Conservation (phyloP, 805 yeast genomes). For the Phaffomyces thermotolerans region DNA sequence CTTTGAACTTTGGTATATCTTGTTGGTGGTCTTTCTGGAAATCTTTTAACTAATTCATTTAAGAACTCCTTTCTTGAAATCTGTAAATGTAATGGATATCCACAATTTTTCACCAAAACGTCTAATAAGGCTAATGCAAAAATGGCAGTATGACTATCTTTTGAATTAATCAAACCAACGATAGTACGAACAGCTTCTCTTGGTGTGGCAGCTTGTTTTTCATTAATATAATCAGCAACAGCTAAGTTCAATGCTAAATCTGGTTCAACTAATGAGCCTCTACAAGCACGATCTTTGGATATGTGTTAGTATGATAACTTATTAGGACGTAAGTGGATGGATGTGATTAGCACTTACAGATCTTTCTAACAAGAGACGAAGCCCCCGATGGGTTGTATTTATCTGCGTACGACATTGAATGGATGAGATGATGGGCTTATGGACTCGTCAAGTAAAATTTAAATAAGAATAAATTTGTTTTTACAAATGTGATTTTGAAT, state of each 20-base stretch:
- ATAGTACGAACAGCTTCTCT: slow-evolving; percentile 87
- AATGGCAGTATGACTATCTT: slow-evolving; percentile 77
- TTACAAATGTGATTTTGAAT: too few species aligned
- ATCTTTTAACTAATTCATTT: slow-evolving; percentile 85
- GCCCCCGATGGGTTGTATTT: slow-evolving; percentile 17
- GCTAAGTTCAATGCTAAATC: slow-evolving; percentile 83
- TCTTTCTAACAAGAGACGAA: slow-evolving; percentile 34
- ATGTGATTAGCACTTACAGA: slow-evolving; percentile 21
- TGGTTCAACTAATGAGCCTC: slow-evolving; percentile 77
- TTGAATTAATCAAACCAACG: slow-evolving; percentile 72
- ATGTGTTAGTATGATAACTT: not conserved
- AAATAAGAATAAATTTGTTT: not conserved
- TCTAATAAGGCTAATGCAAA: slow-evolving; percentile 81
- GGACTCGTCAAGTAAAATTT: not conserved
- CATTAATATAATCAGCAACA: slow-evolving; percentile 88
- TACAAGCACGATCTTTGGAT: slow-evolving; percentile 66
- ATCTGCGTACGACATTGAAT: slow-evolving; percentile 17
- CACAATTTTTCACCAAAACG: slow-evolving; percentile 93
- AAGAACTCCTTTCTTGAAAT: slow-evolving; percentile 91
- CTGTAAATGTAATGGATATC: slow-evolving; percentile 93
- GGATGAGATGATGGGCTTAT: not conserved
- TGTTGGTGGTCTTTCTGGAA: slow-evolving; percentile 91
- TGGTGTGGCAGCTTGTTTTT: slow-evolving; percentile 77
- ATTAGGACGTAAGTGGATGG: not conserved
- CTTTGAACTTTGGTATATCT: slow-evolving; percentile 79